Percentiles rank a stretch among this genome's conserved stretches.
These are phyloP conservation scores for Tricholoma saponaceum DNA, from an alignment of 768 basidiomycete species.

Conservation along the genomic window DNA sequence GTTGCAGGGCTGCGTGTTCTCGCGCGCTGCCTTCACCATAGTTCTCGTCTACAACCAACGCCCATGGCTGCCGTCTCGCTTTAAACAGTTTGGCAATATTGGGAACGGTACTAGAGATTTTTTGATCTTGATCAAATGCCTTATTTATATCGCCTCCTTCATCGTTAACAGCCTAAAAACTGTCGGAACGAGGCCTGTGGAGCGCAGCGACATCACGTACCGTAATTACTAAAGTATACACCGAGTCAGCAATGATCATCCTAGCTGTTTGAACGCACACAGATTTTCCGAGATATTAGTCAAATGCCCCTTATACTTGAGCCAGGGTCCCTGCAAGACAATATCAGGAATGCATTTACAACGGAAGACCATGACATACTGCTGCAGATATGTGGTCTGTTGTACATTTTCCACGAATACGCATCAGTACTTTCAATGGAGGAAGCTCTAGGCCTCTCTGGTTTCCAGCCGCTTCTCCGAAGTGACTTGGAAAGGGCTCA, in stretches of 20 bases:
- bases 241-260: not conserved
- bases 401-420: constrained; percentile 97
- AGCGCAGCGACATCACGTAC: constrained; percentile 30
- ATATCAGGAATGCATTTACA: not conserved
- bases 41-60: constrained; percentile 92
- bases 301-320: constrained; percentile 97
- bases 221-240: constrained; percentile 66
- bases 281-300: constrained; percentile 97
- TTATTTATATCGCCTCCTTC: constrained; percentile 92
- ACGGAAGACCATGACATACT: constrained; percentile 36
- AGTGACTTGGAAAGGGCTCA: constrained; percentile 80
- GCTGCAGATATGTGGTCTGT: constrained; percentile 99
- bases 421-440: constrained; percentile 76
- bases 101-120: constrained; percentile 78
- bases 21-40: constrained; percentile 98
- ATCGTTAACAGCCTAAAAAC: constrained; percentile 78
- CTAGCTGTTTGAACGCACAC: constrained; percentile 43
- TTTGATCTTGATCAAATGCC: constrained; percentile 73
- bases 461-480: constrained; percentile 44
- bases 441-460: constrained; percentile 70
- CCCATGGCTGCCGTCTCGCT: constrained; percentile 82
- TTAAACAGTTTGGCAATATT: constrained; percentile 88
- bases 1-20: constrained; percentile 96
- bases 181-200: not conserved
- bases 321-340: constrained; percentile 78